Evolutionary conservation across 2,329 filamentous ascomycete species (phyloP), one percentile per base, ranked within the genome.

Genomic region (Paracoccidioides lutzii): DNA sequence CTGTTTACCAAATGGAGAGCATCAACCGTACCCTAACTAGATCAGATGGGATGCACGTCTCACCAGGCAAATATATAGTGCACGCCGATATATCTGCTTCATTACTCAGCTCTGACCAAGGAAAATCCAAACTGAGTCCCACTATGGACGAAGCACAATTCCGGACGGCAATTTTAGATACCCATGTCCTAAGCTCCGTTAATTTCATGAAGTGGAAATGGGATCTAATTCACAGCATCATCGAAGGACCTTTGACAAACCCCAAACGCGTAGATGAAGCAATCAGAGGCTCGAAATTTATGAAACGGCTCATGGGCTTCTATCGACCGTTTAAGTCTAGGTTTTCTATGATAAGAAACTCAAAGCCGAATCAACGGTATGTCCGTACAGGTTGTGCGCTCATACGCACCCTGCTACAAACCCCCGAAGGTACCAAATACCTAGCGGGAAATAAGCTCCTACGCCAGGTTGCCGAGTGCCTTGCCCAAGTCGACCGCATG

Each of bases 191-290:
- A 48, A 88, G 85, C 59, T 93, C 88, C 58, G 89, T 89, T 59
- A 96, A 95, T 63, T 95, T 87, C 65, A 78, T 83, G 42, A 98
- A 98, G 69, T 98, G 93, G 93, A 91, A 95, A 67, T 98, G 94
- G 93, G 89, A 95, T 59, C 76, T 95, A 41, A 90, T 98, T 44
- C 80, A 90, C 57, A 87, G 85, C 63, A 83, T 97, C 53, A 90
- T 98, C 40, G 91, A 97, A 67, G 94, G 93, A 0, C 93, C 94
- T 0, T 73, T 98, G 28, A 85, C 90, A 30, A 95, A 90, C 61
- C 85, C 90, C 0, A 96, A 95, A 70, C 81, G 93, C 9, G 78
- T 98, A 4, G 91, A 96, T 62, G 93, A 98, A 70, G 91, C 91
- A 0, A 87, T 95, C 67, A 91, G 90, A 67, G 90, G 87, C 0